phyloP scores from a whole-genome alignment of 768 basidiomycete species.

The Bullera alba region DNA sequence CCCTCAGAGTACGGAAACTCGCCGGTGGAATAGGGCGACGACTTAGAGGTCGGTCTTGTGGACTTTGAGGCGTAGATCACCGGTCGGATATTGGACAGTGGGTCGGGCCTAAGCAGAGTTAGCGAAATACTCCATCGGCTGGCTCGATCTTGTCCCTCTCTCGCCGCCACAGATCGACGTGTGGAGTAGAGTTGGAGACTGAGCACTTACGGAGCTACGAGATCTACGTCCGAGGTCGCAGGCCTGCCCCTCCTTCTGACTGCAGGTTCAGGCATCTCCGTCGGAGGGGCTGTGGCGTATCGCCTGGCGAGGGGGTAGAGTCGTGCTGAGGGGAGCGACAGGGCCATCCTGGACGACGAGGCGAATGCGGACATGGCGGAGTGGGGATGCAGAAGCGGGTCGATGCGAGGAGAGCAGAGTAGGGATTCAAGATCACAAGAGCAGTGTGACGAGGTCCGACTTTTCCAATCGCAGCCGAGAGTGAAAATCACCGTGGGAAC shows the following conservation, averaged over 20 bases:
- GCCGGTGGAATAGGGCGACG: conserved; percentile 18
- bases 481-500: no score
- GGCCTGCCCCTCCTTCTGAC: no score
- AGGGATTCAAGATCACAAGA: no score
- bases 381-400: no score
- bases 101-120: conserved; percentile 26
- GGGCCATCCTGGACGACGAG: not conserved
- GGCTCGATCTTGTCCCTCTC: no score
- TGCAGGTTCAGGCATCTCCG: not conserved
- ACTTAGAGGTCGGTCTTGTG: conserved; percentile 7
- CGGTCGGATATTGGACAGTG: conserved; percentile 38
- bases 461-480: no score
- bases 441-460: no score
- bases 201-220: conserved; percentile 36
- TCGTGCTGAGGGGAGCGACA: not conserved
- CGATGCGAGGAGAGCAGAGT: no score
- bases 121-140: no score
- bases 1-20: conserved; percentile 14
- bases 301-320: not conserved
- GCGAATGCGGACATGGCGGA: not conserved
- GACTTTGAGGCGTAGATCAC: conserved; percentile 35
- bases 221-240: no score
- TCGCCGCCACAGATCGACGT: no score
- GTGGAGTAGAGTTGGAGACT: not conserved
- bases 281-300: not conserved